Evolutionary conservation across 2,329 filamentous ascomycete species (phyloP).

Genomic region (Achaetomium macrosporum): DNA sequence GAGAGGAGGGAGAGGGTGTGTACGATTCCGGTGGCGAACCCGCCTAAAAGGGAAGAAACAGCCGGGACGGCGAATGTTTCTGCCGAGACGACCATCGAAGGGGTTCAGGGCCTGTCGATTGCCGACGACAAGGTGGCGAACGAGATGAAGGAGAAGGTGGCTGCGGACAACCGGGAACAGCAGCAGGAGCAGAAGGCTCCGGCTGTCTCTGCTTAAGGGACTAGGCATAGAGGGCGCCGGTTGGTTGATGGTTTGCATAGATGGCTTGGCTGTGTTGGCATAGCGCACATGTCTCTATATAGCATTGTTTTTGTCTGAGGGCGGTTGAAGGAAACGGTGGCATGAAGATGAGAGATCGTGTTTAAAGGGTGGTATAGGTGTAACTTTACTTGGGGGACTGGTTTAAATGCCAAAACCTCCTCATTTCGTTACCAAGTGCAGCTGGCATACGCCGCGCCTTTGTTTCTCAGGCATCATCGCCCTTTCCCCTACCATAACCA

Average conservation of each 20-base stretch:
- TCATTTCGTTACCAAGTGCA: too few relatives aligned
- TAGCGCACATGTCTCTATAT: neutral
- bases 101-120: conserved; percentile 24
- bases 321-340: neutral
- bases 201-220: conserved; percentile 1
- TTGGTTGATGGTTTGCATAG: conserved; percentile 2
- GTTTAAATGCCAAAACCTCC: too few relatives aligned
- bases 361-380: neutral
- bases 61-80: conserved; percentile 4
- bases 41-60: conserved; percentile 14
- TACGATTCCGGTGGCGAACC: conserved; percentile 34
- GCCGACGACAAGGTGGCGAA: conserved; percentile 9
- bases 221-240: too few relatives aligned
- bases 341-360: neutral
- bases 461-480: too few relatives aligned
- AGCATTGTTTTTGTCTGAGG: neutral
- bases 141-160: conserved; percentile 17
- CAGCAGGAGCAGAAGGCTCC: conserved; percentile 4
- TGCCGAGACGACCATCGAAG: conserved; percentile 16
- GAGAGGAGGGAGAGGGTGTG: conserved; percentile 44
- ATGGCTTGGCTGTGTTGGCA: conserved; percentile 1
- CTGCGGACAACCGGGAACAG: neutral
- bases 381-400: too few relatives aligned
- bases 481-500: too few relatives aligned
- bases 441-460: too few relatives aligned